Percentiles rank a stretch among this genome's conserved stretches.
Evolutionary conservation across 139 green algal species (phyloP).

Genomic region (Nannochloris sp.): DNA sequence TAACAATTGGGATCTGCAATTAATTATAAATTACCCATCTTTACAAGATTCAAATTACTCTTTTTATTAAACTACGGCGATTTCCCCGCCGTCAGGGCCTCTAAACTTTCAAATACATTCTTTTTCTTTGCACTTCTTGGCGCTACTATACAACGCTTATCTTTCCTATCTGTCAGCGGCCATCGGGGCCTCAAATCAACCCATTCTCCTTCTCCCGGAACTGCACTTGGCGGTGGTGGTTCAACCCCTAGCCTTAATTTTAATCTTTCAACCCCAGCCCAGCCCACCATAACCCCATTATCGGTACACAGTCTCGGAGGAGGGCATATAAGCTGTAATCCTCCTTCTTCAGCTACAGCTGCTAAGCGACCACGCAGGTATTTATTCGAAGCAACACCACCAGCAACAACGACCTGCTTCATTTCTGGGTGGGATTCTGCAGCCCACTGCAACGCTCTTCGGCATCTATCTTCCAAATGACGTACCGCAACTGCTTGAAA

Average conservation of each 20-base stretch:
- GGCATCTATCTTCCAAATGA: slow-evolving; percentile 73
- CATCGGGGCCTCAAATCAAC: slow-evolving; percentile 80
- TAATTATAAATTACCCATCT: no score
- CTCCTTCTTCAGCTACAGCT: slow-evolving; percentile 37
- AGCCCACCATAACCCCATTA: slow-evolving; percentile 98
- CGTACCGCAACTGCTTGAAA: slow-evolving; percentile 84
- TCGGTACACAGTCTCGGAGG: slow-evolving; percentile 86
- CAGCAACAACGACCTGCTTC: slow-evolving; percentile 78
- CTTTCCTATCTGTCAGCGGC: slow-evolving; percentile 64
- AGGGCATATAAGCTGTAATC: slow-evolving; percentile 68
- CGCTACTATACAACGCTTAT: slow-evolving; percentile 18
- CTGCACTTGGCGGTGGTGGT: slow-evolving; percentile 4
- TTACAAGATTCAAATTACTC: no score
- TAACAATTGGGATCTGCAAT: no score
- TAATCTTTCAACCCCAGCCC: slow-evolving; percentile 82
- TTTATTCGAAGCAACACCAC: slow-evolving; percentile 87
- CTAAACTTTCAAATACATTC: slow-evolving; percentile 32
- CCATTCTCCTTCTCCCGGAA: slow-evolving; percentile 36
- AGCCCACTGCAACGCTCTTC: slow-evolving; percentile 51
- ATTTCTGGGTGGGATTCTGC: slow-evolving; percentile 37
- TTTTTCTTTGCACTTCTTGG: slow-evolving; percentile 35
- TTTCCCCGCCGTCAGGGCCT: slow-evolving; percentile 18
- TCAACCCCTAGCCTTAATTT: slow-evolving; percentile 32
- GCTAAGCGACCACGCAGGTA: slow-evolving; percentile 51
- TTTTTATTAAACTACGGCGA: no score